Conservation (phyloP, 2,329 filamentous ascomycete genomes). For the Lachnellula arida region DNA sequence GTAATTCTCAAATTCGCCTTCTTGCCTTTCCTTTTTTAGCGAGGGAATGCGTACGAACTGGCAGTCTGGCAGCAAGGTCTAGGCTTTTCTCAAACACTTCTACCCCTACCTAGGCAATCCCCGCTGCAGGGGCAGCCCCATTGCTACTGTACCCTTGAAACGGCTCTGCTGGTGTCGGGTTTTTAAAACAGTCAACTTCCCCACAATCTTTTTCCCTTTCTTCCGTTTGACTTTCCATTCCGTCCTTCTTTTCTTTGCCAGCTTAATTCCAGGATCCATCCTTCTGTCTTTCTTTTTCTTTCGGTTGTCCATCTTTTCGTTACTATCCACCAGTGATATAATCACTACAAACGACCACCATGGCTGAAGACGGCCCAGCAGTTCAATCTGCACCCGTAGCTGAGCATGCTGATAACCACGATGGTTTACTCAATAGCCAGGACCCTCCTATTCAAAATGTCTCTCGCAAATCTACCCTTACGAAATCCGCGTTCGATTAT, state of each 20-base stretch:
- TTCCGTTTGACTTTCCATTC: neutral
- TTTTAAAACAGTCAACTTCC: neutral
- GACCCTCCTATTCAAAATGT: neutral
- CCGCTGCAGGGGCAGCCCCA: neutral
- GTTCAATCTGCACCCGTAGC: neutral
- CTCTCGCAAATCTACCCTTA: conserved; percentile 13
- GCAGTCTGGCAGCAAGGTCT: neutral
- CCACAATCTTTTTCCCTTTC: neutral
- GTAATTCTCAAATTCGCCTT: too few species aligned
- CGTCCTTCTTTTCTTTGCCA: neutral
- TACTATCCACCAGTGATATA: neutral
- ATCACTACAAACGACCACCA: conserved; percentile 10
- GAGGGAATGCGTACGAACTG: too few species aligned
- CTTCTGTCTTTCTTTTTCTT: neutral
- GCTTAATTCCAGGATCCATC: too few species aligned
- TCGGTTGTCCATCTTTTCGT: neutral
- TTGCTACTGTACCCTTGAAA: neutral
- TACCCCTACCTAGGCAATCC: neutral
- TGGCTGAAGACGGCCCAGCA: conserved; percentile 11
- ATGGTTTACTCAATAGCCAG: neutral
- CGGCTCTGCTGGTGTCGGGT: neutral
- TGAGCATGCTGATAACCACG: neutral
- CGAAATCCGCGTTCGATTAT: conserved; percentile 8
- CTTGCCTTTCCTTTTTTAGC: too few species aligned
- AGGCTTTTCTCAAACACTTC: neutral